Evolutionary conservation across 2,329 filamentous ascomycete genomes (phyloP), one percentile per base, ranked within the genome.

Genomic region (Chalaropsis thielavioides): DNA sequence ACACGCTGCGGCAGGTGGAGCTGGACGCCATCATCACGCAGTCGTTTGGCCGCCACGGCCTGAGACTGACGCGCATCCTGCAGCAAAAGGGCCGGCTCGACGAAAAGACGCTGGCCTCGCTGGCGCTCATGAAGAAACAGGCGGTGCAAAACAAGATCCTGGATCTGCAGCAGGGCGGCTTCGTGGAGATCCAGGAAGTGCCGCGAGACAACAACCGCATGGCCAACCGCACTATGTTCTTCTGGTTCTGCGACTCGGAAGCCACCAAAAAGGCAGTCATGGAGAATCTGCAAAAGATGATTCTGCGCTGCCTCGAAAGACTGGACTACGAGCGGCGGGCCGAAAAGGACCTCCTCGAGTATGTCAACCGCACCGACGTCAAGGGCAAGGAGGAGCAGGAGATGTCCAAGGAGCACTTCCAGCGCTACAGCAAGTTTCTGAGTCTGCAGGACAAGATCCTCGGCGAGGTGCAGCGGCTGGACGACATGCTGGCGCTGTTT

Each of bases 181-280:
- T 94, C 67, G 84, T 96, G 13, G 90, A 97, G 69, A 84, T 95
- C 5, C 94, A 99, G 74, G 94, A 99, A 76, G 87, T 99, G 0
- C 94, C 94, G 0, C 89, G 89, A 69, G 92, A 97, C 71, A 87
- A 87, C 69, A 87, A 86, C 68, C 86, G 91, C 41, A 83, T 88
- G 70, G 89, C 92, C 0, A 89, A 86, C 68, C 85, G 90, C 63
- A 95, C 91, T 0, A 82, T 96, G 27, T 97, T 92, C 73, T 83
- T 97, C 65, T 96, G 92, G 86, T 96, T 85, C 78, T 95, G 90
- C 74, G 92, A 97, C 72, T 78, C 82, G 11, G 84, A 90, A 58
- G 83, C 88, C 59, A 86, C 88, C 6, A 79, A 86, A 61, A 80
- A 82, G 22, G 82, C 87, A 67, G 77, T 95, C 1, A 75, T 96